Evolutionary conservation across 306 rosid genomes (phyloP).

Genomic region (Morella rubra): DNA sequence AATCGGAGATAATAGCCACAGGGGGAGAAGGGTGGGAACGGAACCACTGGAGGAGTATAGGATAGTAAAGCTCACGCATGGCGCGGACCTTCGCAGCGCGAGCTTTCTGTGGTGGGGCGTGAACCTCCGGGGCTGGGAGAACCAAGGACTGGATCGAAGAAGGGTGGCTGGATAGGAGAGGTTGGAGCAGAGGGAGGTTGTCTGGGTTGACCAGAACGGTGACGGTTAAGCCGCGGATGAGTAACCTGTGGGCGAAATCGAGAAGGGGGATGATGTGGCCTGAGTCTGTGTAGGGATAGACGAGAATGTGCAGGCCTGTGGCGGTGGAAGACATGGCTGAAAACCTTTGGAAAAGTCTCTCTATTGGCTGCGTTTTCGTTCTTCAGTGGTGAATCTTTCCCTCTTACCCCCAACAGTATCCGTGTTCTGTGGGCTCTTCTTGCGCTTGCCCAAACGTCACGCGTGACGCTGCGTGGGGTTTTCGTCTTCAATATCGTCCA

Average conservation of each 20-base stretch:
- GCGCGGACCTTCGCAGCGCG: neutral
- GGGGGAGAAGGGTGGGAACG: conserved; percentile 33
- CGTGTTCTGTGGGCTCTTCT: too few species aligned
- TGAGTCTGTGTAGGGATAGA: conserved; percentile 37
- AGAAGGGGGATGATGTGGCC: conserved; percentile 51
- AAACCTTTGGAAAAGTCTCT: too few species aligned
- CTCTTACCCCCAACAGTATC: too few species aligned
- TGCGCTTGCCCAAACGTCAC: too few species aligned
- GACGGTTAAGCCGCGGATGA: conserved; percentile 41
- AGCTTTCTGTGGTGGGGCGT: neutral
- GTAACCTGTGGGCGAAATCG: conserved; percentile 23
- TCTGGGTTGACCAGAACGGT: conserved; percentile 38
- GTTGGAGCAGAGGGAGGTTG: conserved; percentile 27
- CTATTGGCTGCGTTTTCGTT: too few species aligned
- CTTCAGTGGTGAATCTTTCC: too few species aligned
- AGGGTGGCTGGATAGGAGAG: conserved; percentile 30
- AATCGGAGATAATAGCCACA: conserved; percentile 37
- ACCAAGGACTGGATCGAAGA: conserved; percentile 38
- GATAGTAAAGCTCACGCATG: conserved; percentile 38
- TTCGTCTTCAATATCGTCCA: too few species aligned
- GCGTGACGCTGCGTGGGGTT: too few species aligned
- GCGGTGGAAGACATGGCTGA: conserved; percentile 4
- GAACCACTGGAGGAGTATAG: conserved; percentile 35
- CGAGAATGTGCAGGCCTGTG: conserved; percentile 31
- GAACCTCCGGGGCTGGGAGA: conserved; percentile 18